phyloP scores from a whole-genome alignment of 805 yeast species.

The Metschnikowia kofuensis region DNA sequence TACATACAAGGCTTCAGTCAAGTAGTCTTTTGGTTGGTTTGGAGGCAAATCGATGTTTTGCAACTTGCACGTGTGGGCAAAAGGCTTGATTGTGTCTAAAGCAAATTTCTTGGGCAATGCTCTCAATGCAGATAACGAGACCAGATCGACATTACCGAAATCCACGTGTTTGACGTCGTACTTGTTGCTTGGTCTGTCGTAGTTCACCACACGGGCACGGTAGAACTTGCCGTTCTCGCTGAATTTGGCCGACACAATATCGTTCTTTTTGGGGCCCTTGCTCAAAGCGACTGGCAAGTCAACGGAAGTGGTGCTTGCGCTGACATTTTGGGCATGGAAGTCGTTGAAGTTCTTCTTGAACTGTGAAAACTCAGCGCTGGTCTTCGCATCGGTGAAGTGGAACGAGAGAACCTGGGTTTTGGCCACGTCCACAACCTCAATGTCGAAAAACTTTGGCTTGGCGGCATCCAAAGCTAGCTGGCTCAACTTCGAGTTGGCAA shows the following conservation, averaged over 20 bases:
- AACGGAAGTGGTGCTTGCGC: conserved; percentile 34
- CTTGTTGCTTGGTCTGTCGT: conserved; percentile 41
- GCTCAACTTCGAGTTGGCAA: conserved; percentile 18
- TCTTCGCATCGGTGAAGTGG: conserved; percentile 41
- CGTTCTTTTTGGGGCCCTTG: conserved; percentile 51
- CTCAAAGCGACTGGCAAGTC: conserved; percentile 39
- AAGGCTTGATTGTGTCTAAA: conserved; percentile 40
- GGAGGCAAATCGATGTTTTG: conserved; percentile 60
- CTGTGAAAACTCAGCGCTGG: conserved; percentile 32
- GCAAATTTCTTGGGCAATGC: conserved; percentile 52
- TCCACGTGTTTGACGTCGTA: conserved; percentile 59
- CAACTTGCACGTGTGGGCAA: conserved; percentile 54
- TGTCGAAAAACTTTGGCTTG: conserved; percentile 48
- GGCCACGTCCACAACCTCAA: conserved; percentile 51
- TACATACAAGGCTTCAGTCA: conserved; percentile 50
- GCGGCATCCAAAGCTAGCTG: conserved; percentile 22
- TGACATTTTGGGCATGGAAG: conserved; percentile 37
- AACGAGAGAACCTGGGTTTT: conserved; percentile 43
- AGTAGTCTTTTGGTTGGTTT: conserved; percentile 49
- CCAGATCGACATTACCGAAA: conserved; percentile 53
- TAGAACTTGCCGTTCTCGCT: conserved; percentile 52
- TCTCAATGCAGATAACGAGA: conserved; percentile 44
- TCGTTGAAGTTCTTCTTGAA: conserved; percentile 50
- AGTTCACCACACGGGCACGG: conserved; percentile 52
- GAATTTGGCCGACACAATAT: conserved; percentile 53